Percentiles rank a stretch among this genome's conserved stretches.
Evolutionary conservation across 2,329 filamentous ascomycete genomes (phyloP).

Genomic region (Thelonectria discophora): DNA sequence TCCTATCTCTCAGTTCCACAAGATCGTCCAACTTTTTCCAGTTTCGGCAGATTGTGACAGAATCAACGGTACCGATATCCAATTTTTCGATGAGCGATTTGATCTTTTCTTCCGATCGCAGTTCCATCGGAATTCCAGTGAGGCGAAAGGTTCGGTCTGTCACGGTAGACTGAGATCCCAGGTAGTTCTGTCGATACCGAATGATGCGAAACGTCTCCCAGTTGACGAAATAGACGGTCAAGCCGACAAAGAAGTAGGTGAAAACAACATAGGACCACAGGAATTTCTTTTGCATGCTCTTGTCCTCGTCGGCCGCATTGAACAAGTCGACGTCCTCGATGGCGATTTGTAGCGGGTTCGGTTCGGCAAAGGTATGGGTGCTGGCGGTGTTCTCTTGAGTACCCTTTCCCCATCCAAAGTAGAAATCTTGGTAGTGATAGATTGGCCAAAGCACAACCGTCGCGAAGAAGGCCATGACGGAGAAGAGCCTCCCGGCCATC

Average conservation of each 20-base stretch:
- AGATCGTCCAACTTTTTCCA: conserved; percentile 85
- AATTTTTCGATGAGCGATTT: conserved; percentile 88
- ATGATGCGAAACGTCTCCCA: conserved; percentile 87
- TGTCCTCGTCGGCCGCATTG: conserved; percentile 49
- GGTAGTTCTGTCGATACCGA: conserved; percentile 84
- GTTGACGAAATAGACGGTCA: conserved; percentile 85
- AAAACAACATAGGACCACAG: conserved; percentile 96
- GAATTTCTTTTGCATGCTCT: conserved; percentile 58
- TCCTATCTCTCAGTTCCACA: conserved; percentile 70
- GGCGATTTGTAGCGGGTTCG: conserved; percentile 29
- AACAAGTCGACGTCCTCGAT: conserved; percentile 24
- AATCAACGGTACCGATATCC: conserved; percentile 89
- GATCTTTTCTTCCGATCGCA: conserved; percentile 84
- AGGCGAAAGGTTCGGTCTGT: conserved; percentile 94
- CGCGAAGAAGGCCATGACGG: conserved; percentile 82
- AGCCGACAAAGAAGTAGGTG: conserved; percentile 86
- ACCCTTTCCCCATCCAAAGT: conserved; percentile 5
- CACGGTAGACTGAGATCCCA: conserved; percentile 93
- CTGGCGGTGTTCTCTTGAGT: conserved; percentile 8
- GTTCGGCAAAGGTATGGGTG: conserved; percentile 12
- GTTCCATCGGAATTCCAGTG: conserved; percentile 82
- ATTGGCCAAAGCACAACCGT: conserved; percentile 84
- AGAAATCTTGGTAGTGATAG: conserved; percentile 60
- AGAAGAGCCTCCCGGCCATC: conserved; percentile 87
- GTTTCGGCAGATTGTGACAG: conserved; percentile 83